These are phyloP conservation scores for Cadophora malorum DNA, from an alignment of 2,329 filamentous ascomycete species.

Conservation along the genomic window DNA sequence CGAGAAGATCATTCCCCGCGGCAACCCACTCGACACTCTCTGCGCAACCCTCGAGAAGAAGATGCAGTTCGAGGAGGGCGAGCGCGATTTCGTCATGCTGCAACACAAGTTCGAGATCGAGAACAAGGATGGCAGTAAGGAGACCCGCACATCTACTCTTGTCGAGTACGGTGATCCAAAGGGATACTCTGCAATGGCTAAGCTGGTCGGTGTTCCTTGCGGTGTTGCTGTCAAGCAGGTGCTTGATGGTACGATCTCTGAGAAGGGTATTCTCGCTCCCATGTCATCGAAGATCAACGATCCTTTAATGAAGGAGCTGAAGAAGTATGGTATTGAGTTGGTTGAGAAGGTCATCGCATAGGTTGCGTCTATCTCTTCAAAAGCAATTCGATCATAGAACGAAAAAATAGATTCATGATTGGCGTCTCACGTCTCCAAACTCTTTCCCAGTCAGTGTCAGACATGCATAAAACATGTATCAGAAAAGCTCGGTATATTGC, in stretches of 20 bases:
- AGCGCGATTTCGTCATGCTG: constrained; percentile 84
- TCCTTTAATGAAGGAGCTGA: constrained; percentile 78
- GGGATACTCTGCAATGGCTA: constrained; percentile 85
- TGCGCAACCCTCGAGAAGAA: constrained; percentile 89
- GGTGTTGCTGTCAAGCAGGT: constrained; percentile 80
- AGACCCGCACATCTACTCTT: constrained; percentile 82
- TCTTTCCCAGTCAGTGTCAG: background rate
- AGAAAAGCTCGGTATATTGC: background rate
- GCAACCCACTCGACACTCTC: constrained; percentile 87
- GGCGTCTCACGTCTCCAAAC: background rate
- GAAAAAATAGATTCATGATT: constrained; percentile 8
- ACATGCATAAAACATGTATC: background rate
- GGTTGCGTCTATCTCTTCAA: background rate
- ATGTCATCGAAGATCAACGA: constrained; percentile 74
- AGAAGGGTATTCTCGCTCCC: constrained; percentile 79
- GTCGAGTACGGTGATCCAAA: constrained; percentile 80
- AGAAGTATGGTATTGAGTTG: constrained; percentile 76
- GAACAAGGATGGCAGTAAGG: constrained; percentile 76
- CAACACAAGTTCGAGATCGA: constrained; percentile 88
- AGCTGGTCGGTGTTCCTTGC: constrained; percentile 78
- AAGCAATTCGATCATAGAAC: background rate
- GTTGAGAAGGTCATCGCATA: constrained; percentile 68
- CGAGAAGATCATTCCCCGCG: constrained; percentile 71
- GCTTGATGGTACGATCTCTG: constrained; percentile 73
- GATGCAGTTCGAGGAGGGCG: constrained; percentile 83